Percentiles rank a stretch among this genome's conserved stretches.
Conservation (phyloP, 306 rosid genomes). For the Mimosa bimucronata region DNA sequence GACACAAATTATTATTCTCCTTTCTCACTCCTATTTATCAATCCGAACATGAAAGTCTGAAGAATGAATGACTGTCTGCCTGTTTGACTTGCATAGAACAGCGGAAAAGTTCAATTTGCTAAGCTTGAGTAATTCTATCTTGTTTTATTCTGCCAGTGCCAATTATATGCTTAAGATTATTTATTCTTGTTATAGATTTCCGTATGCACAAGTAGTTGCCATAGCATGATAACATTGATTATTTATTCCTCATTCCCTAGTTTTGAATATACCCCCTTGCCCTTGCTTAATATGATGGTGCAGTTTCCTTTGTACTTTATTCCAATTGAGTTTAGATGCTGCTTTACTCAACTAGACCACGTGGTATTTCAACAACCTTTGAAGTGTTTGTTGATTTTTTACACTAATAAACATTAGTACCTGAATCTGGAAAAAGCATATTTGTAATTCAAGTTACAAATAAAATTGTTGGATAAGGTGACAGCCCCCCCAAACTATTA, state of each 20-base stretch:
- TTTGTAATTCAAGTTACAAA: slow-evolving; percentile 31
- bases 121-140: neutral
- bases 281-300: slow-evolving; percentile 44
- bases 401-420: slow-evolving; percentile 17
- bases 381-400: slow-evolving; percentile 4
- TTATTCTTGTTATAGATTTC: slow-evolving; percentile 5
- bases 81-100: slow-evolving; percentile 14
- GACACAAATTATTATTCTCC: neutral
- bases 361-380: slow-evolving; percentile 51
- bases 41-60: neutral
- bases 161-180: slow-evolving; percentile 8
- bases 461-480: slow-evolving; percentile 31
- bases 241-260: no score
- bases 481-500: slow-evolving; percentile 7
- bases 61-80: neutral
- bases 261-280: neutral
- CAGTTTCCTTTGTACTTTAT: slow-evolving; percentile 77
- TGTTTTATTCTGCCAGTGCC: slow-evolving; percentile 24
- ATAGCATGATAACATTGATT: neutral
- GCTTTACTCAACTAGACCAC: slow-evolving; percentile 27
- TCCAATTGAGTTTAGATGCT: slow-evolving; percentile 55
- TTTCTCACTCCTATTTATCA: neutral
- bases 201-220: neutral
- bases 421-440: slow-evolving; percentile 30
- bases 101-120: slow-evolving; percentile 5